Base-by-base conservation (phyloP, 805 yeast genomes). In the Kuraishia ogatae region DNA sequence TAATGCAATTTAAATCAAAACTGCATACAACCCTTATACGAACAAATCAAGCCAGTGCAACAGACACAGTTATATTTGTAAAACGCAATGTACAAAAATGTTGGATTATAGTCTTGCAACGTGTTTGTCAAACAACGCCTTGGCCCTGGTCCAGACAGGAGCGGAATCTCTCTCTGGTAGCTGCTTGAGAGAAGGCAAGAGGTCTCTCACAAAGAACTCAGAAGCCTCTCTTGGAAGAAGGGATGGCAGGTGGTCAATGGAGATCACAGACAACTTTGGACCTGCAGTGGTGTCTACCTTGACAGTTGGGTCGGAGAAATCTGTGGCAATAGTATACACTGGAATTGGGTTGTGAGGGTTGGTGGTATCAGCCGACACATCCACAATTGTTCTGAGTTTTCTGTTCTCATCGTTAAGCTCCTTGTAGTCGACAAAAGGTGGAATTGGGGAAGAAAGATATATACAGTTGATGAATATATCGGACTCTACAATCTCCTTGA, bases 341-440 rank as follows among this genome's bases (percentile, higher is more conserved):
- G 99, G 99, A 57, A 94, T 82, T 56, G 99, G 99, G 76, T 94
- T 94, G 78, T 91, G 93, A 58, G 97, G 97, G 72, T 94, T 94
- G 55, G 99, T 94, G 51, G 98, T 94, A 74, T 94, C 99, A 55
- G 99, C 99, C 53, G 97, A 89, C 56, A 94, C 99, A 71, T 94
- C 99, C 54, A 94, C 97, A 58, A 94, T 90, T 19, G 96, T 89
- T 71, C 93, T 83, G 67, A 94, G 81, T 61, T 79, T 85, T 82
- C 99, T 89, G 60, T 76, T 72, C 50, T 76, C 72, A 56, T 67
- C 70, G 73, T 88, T 87, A 69, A 94, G 79, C 57, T 81, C 70
- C 35, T 87, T 87, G 62, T 68, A 71, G 72, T 85, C 82, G 67
- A 90, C 79, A 69, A 94, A 94, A 54, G 98, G 97, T 39, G 98